A percentile compares a stretch with the other conserved stretches of the same genome.
Evolutionary conservation across 2,329 filamentous ascomycete genomes (phyloP).

Genomic region (Fusarium kyushuense): DNA sequence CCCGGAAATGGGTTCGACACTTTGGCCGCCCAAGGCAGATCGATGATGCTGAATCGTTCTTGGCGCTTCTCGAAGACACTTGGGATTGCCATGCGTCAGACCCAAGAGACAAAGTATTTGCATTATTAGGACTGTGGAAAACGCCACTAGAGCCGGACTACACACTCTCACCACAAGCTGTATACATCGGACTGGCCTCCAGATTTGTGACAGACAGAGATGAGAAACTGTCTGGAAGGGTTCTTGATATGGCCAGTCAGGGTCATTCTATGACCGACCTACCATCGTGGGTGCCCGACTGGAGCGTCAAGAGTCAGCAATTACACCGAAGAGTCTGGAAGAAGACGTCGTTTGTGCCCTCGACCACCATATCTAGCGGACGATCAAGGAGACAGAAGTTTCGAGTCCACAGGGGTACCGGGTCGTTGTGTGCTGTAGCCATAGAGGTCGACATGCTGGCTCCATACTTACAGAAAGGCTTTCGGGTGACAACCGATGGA

Average conservation of each 20-base stretch:
- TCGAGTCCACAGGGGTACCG: background rate
- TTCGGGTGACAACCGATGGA: rapidly evolving
- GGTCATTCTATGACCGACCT: background rate
- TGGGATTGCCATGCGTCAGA: conserved; percentile 2
- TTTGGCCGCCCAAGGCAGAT: background rate
- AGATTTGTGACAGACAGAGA: rapidly evolving
- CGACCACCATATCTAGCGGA: background rate
- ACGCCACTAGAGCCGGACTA: rapidly evolving
- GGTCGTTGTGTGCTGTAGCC: background rate
- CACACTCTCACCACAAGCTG: background rate
- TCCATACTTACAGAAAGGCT: background rate
- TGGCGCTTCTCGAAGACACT: background rate
- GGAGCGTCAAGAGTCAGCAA: background rate
- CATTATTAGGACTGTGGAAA: conserved; percentile 2
- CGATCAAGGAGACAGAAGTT: background rate
- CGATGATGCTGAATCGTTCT: background rate
- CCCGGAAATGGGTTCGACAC: background rate
- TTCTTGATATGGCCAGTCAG: background rate
- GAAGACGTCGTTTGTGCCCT: background rate
- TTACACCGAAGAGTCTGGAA: background rate
- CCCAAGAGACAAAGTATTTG: conserved; percentile 10
- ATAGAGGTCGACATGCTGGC: background rate
- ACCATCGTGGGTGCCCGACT: conserved; percentile 6
- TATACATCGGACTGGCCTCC: background rate
- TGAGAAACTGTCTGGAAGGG: rapidly evolving